Evolutionary conservation across 345 rosid genomes (phyloP), one percentile per base, ranked within the genome.

Genomic region (Kandelia obovata): DNA sequence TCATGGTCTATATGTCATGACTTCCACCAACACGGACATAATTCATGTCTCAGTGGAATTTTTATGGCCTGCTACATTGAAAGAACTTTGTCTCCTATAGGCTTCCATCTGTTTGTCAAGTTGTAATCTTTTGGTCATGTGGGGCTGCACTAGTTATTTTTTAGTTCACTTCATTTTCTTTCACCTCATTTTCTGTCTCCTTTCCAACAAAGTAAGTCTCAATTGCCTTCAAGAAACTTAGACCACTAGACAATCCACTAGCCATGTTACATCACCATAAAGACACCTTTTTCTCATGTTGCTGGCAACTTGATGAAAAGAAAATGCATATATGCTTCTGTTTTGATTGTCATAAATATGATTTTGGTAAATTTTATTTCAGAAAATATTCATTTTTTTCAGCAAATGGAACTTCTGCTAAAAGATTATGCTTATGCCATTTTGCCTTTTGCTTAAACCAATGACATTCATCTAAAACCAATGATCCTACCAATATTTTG

Each of bases 21-120:
- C 79, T 83, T 87, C 82, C 77, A 71, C 86, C 73, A 83, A 80
- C 96, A 90, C 71, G 26, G 69, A 75, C 85, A 87, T 88, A 83
- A 81, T 66, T 65, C 68, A n/a, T 83, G 88, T 82, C 92, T 86
- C 69, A 63, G 79, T 75, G 78, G 82, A 85, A 70, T 82, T 83
- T 82, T 83, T 75, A 74, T 80, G 75, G 84, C 86, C 79, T 79
- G 75, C 81, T 81, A 72, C 77, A 64, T 81, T 65, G 73, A 79
- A 69, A 73, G 77, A 66, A 72, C 78, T 73, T 49, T 74, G 79
- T 74, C 62, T 73, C 71, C 69, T 23, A 26, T 58, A 63, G 64
- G 63, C 60, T 61, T 65, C 74, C 74, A 46, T 67, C 74, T 75
- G 72, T 78, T 76, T 71, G 70, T 69, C 58, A 32, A 68, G 53